Percentiles rank a stretch among this genome's conserved stretches.
Conservation (phyloP, 495 filamentous ascomycete genomes). For the Aspergillus mulundensis region DNA sequence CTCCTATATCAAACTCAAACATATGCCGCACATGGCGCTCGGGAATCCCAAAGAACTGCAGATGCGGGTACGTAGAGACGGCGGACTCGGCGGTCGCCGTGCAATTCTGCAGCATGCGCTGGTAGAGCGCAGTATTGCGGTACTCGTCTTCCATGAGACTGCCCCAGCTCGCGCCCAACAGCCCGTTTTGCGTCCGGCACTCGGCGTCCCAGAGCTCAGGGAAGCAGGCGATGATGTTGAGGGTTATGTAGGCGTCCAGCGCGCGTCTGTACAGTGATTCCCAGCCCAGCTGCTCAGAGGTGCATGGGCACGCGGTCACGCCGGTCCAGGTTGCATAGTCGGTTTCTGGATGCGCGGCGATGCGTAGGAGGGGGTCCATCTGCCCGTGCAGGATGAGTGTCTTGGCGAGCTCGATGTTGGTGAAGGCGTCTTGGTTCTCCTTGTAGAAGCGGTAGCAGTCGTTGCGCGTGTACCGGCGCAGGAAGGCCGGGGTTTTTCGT, state of each 20-base stretch:
- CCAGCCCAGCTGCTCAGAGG: neutral
- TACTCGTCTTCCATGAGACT: conserved; percentile 14
- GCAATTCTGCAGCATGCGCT: neutral
- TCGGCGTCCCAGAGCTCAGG: neutral
- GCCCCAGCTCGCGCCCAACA: no score
- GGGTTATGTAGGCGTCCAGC: neutral
- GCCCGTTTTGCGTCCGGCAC: no score
- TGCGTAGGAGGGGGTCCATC: neutral
- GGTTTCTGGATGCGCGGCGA: neutral
- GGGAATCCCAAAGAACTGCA: neutral
- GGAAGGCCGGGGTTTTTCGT: neutral
- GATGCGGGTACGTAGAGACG: neutral
- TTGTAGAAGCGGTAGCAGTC: neutral
- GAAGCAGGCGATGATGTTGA: neutral
- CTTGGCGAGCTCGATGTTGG: neutral
- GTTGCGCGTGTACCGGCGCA: neutral
- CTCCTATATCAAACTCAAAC: neutral
- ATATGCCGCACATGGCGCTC: neutral
- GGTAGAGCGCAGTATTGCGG: conserved; percentile 19
- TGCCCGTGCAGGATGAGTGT: neutral
- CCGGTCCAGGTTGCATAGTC: neutral
- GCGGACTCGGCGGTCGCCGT: neutral
- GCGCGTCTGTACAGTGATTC: neutral
- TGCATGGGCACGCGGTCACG: neutral
- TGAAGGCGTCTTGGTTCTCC: neutral